A percentile compares a stretch with the other conserved stretches of the same genome.
These are phyloP conservation scores for Rhypophila decipiens DNA, from an alignment of 495 filamentous ascomycete genomes.

Conservation along the genomic window DNA sequence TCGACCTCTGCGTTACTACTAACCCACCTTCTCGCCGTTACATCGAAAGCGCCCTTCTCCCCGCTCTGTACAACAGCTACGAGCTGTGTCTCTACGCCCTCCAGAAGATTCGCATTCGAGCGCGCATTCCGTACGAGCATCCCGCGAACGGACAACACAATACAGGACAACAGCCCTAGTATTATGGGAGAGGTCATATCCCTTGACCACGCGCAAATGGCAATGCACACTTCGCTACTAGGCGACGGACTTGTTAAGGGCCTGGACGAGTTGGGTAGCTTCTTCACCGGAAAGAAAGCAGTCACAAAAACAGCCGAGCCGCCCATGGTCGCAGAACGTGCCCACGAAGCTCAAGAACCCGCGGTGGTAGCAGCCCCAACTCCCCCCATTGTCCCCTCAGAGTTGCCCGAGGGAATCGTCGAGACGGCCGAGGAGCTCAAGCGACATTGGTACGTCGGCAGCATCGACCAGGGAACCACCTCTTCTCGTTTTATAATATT, in stretches of 20 bases:
- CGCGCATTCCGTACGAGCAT: constrained; percentile 2
- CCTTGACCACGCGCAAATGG: constrained; percentile 1
- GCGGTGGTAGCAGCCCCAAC: neutral
- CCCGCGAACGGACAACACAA: too few species aligned
- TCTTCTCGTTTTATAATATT: constrained; percentile 92
- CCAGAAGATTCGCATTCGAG: neutral
- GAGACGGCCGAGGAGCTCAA: constrained; percentile 25
- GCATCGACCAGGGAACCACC: constrained; percentile 89
- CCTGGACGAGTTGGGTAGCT: too few species aligned
- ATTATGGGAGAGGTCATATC: constrained; percentile 7
- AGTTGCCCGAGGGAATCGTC: constrained; percentile 21
- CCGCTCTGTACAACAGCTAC: neutral
- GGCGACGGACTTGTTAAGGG: neutral
- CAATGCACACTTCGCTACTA: neutral
- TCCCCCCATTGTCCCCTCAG: constrained; percentile 13
- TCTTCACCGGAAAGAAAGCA: neutral
- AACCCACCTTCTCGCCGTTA: too few species aligned
- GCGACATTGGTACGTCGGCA: constrained; percentile 43
- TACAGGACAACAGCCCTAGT: neutral
- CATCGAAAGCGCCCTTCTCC: too few species aligned
- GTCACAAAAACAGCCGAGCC: neutral
- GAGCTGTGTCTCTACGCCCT: neutral
- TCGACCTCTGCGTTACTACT: too few species aligned
- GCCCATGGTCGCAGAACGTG: neutral
- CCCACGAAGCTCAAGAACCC: too few species aligned